Evolutionary conservation across 805 yeast genomes (phyloP), one percentile per base, ranked within the genome.

Genomic region (Candida odintsovae): DNA sequence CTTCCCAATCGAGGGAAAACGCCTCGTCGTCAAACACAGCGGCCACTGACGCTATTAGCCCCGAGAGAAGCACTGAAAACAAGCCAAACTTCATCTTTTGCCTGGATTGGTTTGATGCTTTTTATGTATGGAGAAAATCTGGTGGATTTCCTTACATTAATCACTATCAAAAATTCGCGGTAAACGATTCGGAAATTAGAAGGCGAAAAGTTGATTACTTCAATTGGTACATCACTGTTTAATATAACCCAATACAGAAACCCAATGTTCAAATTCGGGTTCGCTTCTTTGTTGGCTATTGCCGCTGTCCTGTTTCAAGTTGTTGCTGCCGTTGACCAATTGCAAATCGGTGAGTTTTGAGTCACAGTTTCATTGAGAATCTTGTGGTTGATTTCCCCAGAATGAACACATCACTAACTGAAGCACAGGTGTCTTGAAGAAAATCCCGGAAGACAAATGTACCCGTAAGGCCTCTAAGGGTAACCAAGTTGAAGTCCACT

Each of bases 401-500:
- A 28, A 28, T 13, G n/a, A 12, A 28, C 31, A 28, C 31, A 13
- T 28, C 31, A 13, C 31, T 28, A 28, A 28, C 23, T 33, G 18
- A 25, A 20, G 15, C 3, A 61, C 59, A 46, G 82, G 78, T 11
- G 65, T 79, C 43, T 63, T 75, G 23, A 69, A 76, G 43, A 71
- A 72, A 50, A 70, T 78, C 20, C 72, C 80, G 2, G 71, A 61
- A 13, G 71, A 62, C 12, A 72, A 75, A 41, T 89, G 97, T 66
- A 56, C 62, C 18, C 67, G 75, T 43, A 76, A 72, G 58, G 76
- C 95, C 20, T 59, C 70, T 47, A 64, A 68, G 25, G 95, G 95
- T 13, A 96, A 90, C 62, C 51, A 54, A 2, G 78, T 90, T 23
- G 65, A 76, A 18, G 92, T 90, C 39, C 96, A 90, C 65, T 90